phyloP scores from a whole-genome alignment of 2,329 filamentous ascomycete species.

The Colletotrichum sidae region DNA sequence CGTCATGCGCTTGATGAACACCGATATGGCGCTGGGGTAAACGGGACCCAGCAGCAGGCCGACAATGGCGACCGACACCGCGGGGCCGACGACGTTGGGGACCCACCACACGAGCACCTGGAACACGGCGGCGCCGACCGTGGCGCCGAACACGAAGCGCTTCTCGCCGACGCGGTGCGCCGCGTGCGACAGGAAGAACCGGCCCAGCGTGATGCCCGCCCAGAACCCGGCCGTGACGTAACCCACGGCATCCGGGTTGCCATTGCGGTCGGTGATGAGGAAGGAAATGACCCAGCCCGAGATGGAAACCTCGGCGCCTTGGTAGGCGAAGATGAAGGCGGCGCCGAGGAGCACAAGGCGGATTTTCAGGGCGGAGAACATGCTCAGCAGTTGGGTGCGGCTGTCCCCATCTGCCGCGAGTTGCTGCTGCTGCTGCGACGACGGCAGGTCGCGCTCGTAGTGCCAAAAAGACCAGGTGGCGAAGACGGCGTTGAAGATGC shows the following conservation, averaged over 20 bases:
- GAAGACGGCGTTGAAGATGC: constrained; percentile 66
- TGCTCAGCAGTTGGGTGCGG: constrained; percentile 50
- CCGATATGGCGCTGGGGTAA: constrained; percentile 77
- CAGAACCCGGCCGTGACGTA: constrained; percentile 82
- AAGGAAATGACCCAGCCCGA: constrained; percentile 91
- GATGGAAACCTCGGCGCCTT: constrained; percentile 86
- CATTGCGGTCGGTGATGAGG: constrained; percentile 77
- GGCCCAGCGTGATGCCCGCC: constrained; percentile 80
- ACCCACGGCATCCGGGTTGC: constrained; percentile 77
- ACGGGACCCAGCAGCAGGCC: constrained; percentile 83
- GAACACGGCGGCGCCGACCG: constrained; percentile 71
- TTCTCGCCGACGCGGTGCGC: constrained; percentile 78
- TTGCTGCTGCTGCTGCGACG: constrained; percentile 33
- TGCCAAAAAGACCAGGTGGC: constrained; percentile 75
- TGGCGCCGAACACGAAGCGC: constrained; percentile 72
- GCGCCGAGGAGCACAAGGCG: constrained; percentile 78
- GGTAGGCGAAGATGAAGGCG: constrained; percentile 87
- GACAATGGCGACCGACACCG: constrained; percentile 75
- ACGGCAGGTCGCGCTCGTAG: constrained; percentile 71
- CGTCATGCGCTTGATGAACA: constrained; percentile 72
- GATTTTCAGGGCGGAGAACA: constrained; percentile 62
- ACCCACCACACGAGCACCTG: constrained; percentile 84
- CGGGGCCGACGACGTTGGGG: constrained; percentile 78
- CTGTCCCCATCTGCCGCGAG: constrained; percentile 39
- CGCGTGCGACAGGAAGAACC: constrained; percentile 76